Base-by-base conservation (phyloP, 2,329 filamentous ascomycete genomes). In the Chrysosphaeria jannelii region DNA sequence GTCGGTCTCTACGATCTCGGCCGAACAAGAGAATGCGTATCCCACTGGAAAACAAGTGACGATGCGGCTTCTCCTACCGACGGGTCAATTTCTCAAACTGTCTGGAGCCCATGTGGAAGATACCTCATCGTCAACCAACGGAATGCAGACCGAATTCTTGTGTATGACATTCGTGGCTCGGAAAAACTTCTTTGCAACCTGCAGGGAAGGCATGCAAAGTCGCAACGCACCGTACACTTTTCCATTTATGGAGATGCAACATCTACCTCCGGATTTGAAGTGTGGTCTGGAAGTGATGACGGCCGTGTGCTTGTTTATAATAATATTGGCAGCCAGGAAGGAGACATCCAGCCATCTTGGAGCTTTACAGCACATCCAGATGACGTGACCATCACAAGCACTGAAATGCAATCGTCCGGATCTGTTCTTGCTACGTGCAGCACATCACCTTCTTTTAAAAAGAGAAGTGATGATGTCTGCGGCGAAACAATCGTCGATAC, bases 121-220 rank as follows among this genome's bases (percentile, higher is more conserved):
- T 68, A 68, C 34, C 44, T 68, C 11, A 41, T 60, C n/a, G 44
- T 67, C 22, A 59, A 57, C 32, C 63, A 68, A 43, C 50, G 63
- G 5, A 50, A 51, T 31, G 49, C 58, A 1, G 37, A 34, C 5
- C 55, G 57, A 3, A 34, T 66, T 18, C 40, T 66, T 13, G 51
- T 68, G 3, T 68, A 66, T 39, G 63, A 68, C 34, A 49, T 68
- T 16, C 51, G 63, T 10, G 58, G 56, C 6, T 51, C 56, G 3
- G 53, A 57, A 6, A 47, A 48, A 31, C 43, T 65, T n/a, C 44
- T 68, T 3, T 48, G 47, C n/a, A 48, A 49, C 24, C 39, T 67
- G 8, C 37, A 43, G 1, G 57, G 55, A 4, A 51, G 60, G 12
- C 37, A 42, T 5, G 48, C 53, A 4, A 35, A 36, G 3, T 54